Base-by-base conservation (phyloP, 306 rosid genomes). In the Urtica urens region DNA sequence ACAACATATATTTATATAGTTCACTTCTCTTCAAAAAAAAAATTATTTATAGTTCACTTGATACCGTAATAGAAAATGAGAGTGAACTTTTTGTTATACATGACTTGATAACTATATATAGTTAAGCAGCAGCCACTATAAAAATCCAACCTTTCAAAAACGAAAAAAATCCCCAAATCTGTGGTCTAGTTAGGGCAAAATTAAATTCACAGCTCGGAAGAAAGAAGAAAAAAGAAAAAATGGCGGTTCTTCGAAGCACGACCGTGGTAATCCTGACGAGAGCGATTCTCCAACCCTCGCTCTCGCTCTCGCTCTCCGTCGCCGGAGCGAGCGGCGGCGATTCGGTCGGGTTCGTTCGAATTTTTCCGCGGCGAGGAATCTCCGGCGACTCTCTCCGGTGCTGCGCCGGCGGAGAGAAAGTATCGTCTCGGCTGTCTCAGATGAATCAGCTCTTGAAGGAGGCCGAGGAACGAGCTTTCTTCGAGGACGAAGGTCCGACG, bases 351-450 rank as follows among this genome's bases (percentile, higher is more conserved):
- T 30, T 58, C 51, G 21, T 53, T 43, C 60, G 60, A 19, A 60
- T 41, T n/a, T 24, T n/a, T n/a, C n/a, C 22, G 2, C 46, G 28
- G 43, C 73, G 77, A 1, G 30, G 47, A 23, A 56, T 72, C 58
- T 38, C 63, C 48, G 53, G 59, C 34, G 23, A 66, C 52, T 18
- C 66, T 20, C 64, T 79, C 31, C 80, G 75, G 38, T 80, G 81
- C 63, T 71, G 81, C 49, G 65, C 80, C 4, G 63, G 33, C 33
- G 47, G 73, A 20, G 72, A 63, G 2, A 83, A 77, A 76, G 82
- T 78, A 0, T 70, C 97, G 13, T 23, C 97, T 69, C 87, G 97
- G 20, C 60, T 84, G 15, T 74, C 93, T 9, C 92, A 84, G 74
- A 80, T 84, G 43, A 82, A 84, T 49, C 76, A 90, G 34, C 92